Evolutionary conservation across 2,329 filamentous ascomycete genomes (phyloP).

Genomic region (Talaromyces sp.): DNA sequence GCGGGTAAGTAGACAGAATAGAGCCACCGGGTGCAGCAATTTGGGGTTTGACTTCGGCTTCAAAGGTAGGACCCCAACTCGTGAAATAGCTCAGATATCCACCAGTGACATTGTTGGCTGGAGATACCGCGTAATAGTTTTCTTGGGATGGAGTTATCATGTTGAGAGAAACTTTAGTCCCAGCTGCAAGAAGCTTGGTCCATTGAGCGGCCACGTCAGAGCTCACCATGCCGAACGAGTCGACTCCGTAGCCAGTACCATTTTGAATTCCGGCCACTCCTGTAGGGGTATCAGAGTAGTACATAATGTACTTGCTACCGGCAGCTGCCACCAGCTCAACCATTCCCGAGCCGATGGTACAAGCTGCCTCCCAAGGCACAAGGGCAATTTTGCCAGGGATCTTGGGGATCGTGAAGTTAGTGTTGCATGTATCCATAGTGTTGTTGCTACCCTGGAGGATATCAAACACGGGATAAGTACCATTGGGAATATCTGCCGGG

Average conservation of each 20-base stretch:
- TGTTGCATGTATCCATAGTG: constrained; percentile 45
- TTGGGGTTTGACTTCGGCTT: constrained; percentile 9
- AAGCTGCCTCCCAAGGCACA: constrained; percentile 55
- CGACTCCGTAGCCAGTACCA: constrained; percentile 5
- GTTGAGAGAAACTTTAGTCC: constrained; percentile 13
- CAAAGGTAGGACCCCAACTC: constrained; percentile 17
- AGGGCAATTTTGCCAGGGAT: constrained; percentile 56
- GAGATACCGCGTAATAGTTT: constrained; percentile 11
- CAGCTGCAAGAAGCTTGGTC: constrained; percentile 11
- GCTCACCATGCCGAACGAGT: constrained; percentile 14
- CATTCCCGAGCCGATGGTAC: constrained; percentile 47
- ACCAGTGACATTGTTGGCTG: constrained; percentile 15
- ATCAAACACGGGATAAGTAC: constrained; percentile 42
- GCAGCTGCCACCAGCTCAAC: constrained; percentile 47
- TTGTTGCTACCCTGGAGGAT: constrained; percentile 43
- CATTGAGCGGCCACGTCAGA: constrained; percentile 13
- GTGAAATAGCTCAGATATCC: constrained; percentile 15
- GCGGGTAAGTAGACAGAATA: constrained; percentile 56
- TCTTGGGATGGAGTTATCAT: constrained; percentile 12
- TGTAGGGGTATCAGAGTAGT: constrained; percentile 50
- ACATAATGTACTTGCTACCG: constrained; percentile 57
- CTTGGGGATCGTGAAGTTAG: constrained; percentile 52
- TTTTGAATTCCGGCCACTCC: constrained; percentile 4
- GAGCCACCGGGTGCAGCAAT: constrained; percentile 15
- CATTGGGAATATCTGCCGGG: constrained; percentile 28